A percentile compares a stretch with the other conserved stretches of the same genome.
Conservation (phyloP, 441 rosid genomes). For the Populus hybrid region DNA sequence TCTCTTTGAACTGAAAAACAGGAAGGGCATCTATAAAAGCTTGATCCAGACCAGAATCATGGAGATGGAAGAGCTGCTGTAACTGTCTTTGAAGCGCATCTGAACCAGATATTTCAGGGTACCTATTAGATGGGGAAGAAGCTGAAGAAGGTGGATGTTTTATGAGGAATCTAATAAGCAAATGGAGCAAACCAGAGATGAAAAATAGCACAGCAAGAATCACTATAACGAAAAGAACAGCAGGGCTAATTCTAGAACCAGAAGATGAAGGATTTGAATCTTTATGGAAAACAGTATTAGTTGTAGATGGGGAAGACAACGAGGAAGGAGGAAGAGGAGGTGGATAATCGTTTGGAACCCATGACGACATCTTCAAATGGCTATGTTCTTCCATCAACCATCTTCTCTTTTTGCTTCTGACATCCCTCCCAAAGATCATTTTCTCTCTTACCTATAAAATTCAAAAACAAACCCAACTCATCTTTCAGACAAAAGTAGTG, state of each 20-base stretch:
- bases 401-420: conserved; percentile 29
- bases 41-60: conserved; percentile 74
- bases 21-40: conserved; percentile 64
- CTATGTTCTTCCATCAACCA: conserved; percentile 37
- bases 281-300: conserved; percentile 31
- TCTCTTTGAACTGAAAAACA: conserved; percentile 53
- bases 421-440: conserved; percentile 35
- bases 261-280: conserved; percentile 50
- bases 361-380: conserved; percentile 56
- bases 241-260: conserved; percentile 68
- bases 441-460: conserved; percentile 15
- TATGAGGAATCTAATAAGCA: conserved; percentile 71
- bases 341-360: conserved; percentile 62
- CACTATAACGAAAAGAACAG: conserved; percentile 61
- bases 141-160: conserved; percentile 63
- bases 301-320: conserved; percentile 26
- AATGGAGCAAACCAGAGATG: conserved; percentile 74
- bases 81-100: conserved; percentile 64
- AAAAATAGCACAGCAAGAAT: conserved; percentile 71
- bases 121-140: conserved; percentile 40
- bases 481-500: conserved; percentile 11
- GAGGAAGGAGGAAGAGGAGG: conserved; percentile 45
- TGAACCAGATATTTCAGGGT: conserved; percentile 37
- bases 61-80: conserved; percentile 67
- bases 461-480: conserved; percentile 22